These are phyloP conservation scores for Ophioceras dolichostomum DNA, from an alignment of 2,329 filamentous ascomycete genomes.

Conservation along the genomic window DNA sequence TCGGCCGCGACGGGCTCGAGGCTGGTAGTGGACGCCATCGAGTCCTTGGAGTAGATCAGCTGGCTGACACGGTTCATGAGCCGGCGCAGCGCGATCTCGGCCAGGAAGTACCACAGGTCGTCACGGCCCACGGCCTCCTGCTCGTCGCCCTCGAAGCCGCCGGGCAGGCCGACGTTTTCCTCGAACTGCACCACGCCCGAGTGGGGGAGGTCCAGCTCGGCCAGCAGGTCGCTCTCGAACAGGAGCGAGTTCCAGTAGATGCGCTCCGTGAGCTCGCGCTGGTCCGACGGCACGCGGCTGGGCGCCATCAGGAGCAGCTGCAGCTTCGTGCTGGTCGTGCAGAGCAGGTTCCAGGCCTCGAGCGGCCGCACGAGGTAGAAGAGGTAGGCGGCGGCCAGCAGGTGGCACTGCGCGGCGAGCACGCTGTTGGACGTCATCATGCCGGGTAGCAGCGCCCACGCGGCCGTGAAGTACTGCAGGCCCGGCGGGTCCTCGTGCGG, in stretches of 20 bases:
- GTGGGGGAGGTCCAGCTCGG: conserved; percentile 70
- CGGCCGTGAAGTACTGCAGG: conserved; percentile 67
- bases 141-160: conserved; percentile 64
- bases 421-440: conserved; percentile 74
- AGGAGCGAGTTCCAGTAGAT: conserved; percentile 78
- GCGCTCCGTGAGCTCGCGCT: conserved; percentile 61
- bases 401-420: conserved; percentile 66
- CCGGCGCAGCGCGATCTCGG: conserved; percentile 67
- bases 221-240: conserved; percentile 69
- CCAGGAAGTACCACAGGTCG: conserved; percentile 77
- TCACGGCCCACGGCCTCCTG: conserved; percentile 54
- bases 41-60: conserved; percentile 66
- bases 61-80: conserved; percentile 70
- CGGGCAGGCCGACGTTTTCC: conserved; percentile 65
- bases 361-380: conserved; percentile 74
- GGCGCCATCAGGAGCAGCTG: conserved; percentile 67
- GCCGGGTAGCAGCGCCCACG: conserved; percentile 64
- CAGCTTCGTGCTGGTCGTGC: conserved; percentile 69
- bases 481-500: conserved; percentile 61
- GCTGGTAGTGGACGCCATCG: conserved; percentile 57
- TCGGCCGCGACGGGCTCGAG: conserved; percentile 69
- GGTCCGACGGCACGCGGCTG: conserved; percentile 54
- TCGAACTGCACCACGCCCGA: conserved; percentile 75
- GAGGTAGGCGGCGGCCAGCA: conserved; percentile 69
- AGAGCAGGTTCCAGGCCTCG: conserved; percentile 72